Conservation (phyloP, 305 asterid species). For the Rubia occidens region DNA sequence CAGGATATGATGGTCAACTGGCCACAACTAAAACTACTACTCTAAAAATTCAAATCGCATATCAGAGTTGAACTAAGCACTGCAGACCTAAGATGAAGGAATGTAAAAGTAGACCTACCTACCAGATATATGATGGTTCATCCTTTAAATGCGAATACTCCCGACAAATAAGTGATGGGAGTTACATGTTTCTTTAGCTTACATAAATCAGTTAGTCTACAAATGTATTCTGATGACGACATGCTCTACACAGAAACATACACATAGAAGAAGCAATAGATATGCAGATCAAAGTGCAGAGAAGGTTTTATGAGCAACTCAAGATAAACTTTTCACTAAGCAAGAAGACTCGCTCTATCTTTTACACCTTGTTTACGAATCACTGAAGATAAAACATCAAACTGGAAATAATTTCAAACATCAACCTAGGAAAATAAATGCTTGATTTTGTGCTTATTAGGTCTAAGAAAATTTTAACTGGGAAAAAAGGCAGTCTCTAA, state of each 20-base stretch:
- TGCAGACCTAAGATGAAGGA: slow-evolving; percentile 8
- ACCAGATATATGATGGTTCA: slow-evolving; percentile 84
- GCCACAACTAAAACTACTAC: background rate
- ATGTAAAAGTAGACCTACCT: slow-evolving; percentile 16
- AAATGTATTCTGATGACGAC: slow-evolving; percentile 10
- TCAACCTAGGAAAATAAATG: background rate
- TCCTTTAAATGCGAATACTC: no score
- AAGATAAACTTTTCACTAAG: slow-evolving; percentile 42
- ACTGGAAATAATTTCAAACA: background rate
- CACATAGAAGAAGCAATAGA: slow-evolving; percentile 80
- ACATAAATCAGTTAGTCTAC: background rate
- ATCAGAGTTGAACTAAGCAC: slow-evolving; percentile 7
- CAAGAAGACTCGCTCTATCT: background rate
- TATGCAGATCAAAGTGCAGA: slow-evolving; percentile 84
- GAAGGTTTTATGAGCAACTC: slow-evolving; percentile 79
- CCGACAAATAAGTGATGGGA: no score
- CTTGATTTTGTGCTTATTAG: background rate
- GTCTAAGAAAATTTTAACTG: background rate
- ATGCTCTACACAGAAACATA: slow-evolving; percentile 42
- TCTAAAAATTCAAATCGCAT: background rate
- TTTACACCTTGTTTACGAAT: background rate
- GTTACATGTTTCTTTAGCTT: slow-evolving; percentile 4
- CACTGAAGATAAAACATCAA: background rate
- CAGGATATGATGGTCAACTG: background rate
- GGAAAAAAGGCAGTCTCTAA: slow-evolving; percentile 17